Evolutionary conservation across 73 alveolate species (phyloP).

Genomic region (Stentor roeselii): DNA sequence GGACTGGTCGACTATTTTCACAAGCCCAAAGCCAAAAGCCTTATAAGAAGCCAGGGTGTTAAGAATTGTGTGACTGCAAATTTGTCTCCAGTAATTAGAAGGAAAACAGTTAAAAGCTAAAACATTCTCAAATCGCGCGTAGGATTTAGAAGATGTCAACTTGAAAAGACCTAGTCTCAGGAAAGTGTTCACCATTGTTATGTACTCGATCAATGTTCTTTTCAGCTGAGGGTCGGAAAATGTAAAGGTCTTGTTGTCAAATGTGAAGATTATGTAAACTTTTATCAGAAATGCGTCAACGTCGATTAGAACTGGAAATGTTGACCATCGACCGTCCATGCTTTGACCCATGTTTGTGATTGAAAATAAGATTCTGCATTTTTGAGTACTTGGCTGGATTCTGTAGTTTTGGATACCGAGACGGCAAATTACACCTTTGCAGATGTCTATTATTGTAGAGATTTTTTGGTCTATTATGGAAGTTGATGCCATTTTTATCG

Average conservation of each 20-base stretch:
- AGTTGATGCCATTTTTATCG: too few relatives aligned
- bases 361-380: neutral
- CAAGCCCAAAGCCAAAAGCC: constrained; percentile 3
- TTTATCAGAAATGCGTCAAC: neutral
- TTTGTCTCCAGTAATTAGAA: neutral
- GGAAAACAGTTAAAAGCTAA: neutral
- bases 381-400: neutral
- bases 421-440: neutral
- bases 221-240: neutral
- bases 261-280: neutral
- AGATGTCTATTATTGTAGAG: neutral
- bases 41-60: neutral
- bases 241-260: neutral
- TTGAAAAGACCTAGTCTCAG: neutral
- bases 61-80: too few relatives aligned
- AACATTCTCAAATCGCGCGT: neutral
- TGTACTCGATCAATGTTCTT: neutral
- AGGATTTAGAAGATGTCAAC: neutral
- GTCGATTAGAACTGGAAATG: neutral
- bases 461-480: too few relatives aligned
- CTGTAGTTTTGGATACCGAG: neutral
- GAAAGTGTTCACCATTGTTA: neutral
- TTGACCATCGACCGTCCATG: neutral
- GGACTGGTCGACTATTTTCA: neutral
- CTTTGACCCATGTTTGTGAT: neutral